Base-by-base conservation (phyloP, 345 rosid genomes). In the Isatis tinctoria region DNA sequence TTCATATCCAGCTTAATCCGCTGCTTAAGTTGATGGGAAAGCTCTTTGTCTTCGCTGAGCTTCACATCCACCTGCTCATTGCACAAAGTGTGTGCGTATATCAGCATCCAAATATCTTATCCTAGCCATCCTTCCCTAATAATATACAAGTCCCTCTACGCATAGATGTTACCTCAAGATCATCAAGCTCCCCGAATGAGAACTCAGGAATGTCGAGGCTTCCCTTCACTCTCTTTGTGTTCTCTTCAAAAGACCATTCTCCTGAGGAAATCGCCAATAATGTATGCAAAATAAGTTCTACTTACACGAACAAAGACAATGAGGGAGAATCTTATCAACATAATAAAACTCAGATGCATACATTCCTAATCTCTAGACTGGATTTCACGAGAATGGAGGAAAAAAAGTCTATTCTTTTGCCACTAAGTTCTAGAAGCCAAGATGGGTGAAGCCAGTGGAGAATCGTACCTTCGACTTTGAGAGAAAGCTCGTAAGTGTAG, bases 151-250 rank as follows among this genome's bases (percentile, higher is more conserved):
- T 41, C 67, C 24, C 2, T 57, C 58, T 40, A 8, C 1, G 1
- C 22, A 43, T 1, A 60, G 4, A 60, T 6, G 63, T 37, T 82
- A 94, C 98, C 98, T 94, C 86, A 73, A 94, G 84, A 69, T 91
- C 98, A 77, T 90, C 93, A 35, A 91, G 91, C 82, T 94, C 98
- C 4, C 97, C 98, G 17, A 82, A 89, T 5, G 98, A 94, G 75
- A 94, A 91, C 81, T 94, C 98, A 1, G 88, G 82, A 53, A 94
- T 78, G 73, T 91, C 90, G 17, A 94, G 80, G 65, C 83, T 81
- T 39, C 96, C 93, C 60, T 85, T 88, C 13, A 87, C 82, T 33
- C 4, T 74, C 84, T 81, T 87, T 41, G 32, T 79, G 74, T 89
- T 90, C 75, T 88, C 98, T 76, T 78, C 70, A 49, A 82, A 74